These are phyloP conservation scores for Collariella sp. DNA, from an alignment of 495 filamentous ascomycete genomes.

Conservation along the genomic window DNA sequence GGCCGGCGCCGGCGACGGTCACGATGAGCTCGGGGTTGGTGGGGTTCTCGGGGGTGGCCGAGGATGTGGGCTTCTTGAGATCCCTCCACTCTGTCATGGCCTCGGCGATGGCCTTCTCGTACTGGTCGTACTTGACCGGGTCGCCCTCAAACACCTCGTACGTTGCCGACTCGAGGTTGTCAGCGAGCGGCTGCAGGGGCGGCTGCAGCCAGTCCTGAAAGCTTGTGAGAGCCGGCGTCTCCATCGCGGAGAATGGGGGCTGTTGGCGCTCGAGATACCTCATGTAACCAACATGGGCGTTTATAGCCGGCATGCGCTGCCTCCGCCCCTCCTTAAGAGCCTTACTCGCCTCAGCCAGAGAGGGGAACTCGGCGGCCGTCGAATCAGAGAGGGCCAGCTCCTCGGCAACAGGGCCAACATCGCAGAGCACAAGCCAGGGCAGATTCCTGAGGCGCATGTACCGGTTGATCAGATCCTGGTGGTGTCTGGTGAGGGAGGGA, in stretches of 20 bases:
- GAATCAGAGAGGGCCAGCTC: conserved; percentile 38
- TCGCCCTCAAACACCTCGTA: conserved; percentile 99
- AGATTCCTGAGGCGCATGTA: conserved; percentile 75
- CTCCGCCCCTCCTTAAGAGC: conserved; percentile 29
- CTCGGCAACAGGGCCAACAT: conserved; percentile 60
- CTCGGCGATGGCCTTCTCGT: conserved; percentile 72
- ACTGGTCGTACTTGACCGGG: conserved; percentile 95
- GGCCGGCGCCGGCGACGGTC: conserved; percentile 85
- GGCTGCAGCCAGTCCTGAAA: conserved; percentile 91
- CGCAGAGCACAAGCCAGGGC: conserved; percentile 74
- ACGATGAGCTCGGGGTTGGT: conserved; percentile 65
- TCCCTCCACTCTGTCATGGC: conserved; percentile 75
- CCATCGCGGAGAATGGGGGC: conserved; percentile 47
- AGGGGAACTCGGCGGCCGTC: conserved; percentile 47
- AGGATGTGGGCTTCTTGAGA: conserved; percentile 61
- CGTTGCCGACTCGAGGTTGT: conserved; percentile 93
- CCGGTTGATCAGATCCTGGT: conserved; percentile 68
- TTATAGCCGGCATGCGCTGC: conserved; percentile 21
- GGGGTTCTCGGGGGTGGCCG: conserved; percentile 19
- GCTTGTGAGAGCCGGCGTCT: conserved; percentile 32
- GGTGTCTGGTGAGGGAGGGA: conserved; percentile 70
- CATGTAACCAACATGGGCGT: conserved; percentile 68
- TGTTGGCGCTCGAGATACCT: conserved; percentile 77
- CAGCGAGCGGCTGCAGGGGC: conserved; percentile 85
- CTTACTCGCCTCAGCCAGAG: conserved; percentile 51